Evolutionary conservation across 2,329 filamentous ascomycete species (phyloP).

Genomic region (Colletotrichum somersetense): DNA sequence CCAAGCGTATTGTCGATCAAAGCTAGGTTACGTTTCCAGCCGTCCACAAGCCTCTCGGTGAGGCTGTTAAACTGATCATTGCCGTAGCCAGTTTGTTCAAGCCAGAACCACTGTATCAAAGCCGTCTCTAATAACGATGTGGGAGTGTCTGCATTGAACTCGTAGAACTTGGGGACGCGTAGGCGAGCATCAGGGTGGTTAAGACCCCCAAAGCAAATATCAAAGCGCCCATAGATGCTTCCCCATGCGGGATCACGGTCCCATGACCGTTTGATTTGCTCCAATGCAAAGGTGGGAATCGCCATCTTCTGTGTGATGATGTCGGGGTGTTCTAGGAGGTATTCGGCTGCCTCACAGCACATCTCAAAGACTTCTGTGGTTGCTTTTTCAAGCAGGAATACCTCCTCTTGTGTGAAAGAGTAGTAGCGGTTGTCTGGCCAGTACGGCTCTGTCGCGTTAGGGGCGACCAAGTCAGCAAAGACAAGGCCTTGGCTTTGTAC

Average conservation of each 20-base stretch:
- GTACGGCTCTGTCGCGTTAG: conserved; percentile 7
- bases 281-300: conserved; percentile 6
- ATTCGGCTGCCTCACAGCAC: conserved; percentile 24
- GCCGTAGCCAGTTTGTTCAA: conserved; percentile 24
- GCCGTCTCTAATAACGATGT: conserved; percentile 5
- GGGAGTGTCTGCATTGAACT: conserved; percentile 27
- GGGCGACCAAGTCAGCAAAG: too few species aligned
- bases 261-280: conserved; percentile 6
- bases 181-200: conserved; percentile 10
- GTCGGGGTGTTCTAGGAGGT: conserved; percentile 10
- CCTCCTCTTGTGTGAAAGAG: conserved; percentile 12
- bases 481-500: too few species aligned
- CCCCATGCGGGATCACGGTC: conserved; percentile 18
- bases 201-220: conserved; percentile 21
- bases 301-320: conserved; percentile 17
- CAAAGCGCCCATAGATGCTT: conserved; percentile 29
- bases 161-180: conserved; percentile 24
- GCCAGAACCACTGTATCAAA: conserved; percentile 25
- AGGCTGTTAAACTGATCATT: conserved; percentile 19
- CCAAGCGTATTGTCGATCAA: conserved; percentile 5
- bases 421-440: conserved; percentile 30
- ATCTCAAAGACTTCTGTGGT: conserved; percentile 26
- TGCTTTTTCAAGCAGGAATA: conserved; percentile 3
- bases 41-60: not conserved
- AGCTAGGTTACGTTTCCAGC: conserved; percentile 12